Evolutionary conservation across 2,329 filamentous ascomycete genomes (phyloP).

Genomic region (Pseudocercospora musae): DNA sequence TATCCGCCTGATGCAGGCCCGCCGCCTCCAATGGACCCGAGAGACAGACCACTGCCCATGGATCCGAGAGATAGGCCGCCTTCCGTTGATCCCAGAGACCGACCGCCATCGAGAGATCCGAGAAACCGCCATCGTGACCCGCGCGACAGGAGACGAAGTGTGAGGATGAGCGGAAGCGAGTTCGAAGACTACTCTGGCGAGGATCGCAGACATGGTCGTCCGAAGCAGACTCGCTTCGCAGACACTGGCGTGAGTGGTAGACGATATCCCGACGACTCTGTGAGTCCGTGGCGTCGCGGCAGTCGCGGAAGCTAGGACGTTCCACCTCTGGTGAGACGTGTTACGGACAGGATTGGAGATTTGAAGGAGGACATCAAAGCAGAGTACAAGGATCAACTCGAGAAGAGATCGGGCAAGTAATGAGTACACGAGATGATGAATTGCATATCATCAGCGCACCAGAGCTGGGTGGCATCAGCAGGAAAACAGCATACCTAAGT

Average conservation of each 20-base stretch:
- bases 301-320: conserved; percentile 3
- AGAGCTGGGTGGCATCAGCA: not conserved
- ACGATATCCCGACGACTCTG: conserved; percentile 14
- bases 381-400: not conserved
- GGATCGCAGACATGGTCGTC: conserved; percentile 7
- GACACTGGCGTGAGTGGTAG: conserved; percentile 15
- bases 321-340: not conserved
- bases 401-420: not conserved
- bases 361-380: not conserved
- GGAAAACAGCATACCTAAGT: not conserved
- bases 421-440: not conserved
- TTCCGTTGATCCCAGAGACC: conserved; percentile 7
- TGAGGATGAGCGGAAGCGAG: not conserved
- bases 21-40: conserved; percentile 5
- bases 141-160: conserved; percentile 10
- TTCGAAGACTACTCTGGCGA: conserved; percentile 14
- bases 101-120: conserved; percentile 4
- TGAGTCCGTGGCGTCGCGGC: conserved; percentile 1
- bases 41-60: not conserved
- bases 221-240: conserved; percentile 16
- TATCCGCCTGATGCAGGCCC: conserved; percentile 4
- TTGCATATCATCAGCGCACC: not conserved
- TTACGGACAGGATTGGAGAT: not conserved
- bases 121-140: conserved; percentile 2
- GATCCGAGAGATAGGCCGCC: conserved; percentile 1